Percentiles rank a stretch among this genome's conserved stretches.
Evolutionary conservation across 2,329 filamentous ascomycete genomes (phyloP).

Genomic region (Septoria linicola): DNA sequence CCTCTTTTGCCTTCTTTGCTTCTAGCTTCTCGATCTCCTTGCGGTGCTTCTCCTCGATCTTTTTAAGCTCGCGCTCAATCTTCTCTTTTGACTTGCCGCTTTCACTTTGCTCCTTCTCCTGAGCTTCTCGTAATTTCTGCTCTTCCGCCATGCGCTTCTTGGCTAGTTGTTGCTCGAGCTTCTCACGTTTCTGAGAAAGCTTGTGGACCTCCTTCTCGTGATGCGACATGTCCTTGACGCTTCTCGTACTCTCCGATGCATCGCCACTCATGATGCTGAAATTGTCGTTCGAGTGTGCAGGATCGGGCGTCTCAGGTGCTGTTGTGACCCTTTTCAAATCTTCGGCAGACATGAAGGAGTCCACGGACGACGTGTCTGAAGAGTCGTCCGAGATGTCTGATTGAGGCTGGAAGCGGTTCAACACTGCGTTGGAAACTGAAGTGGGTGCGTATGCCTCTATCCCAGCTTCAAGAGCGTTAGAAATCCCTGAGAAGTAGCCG

Average conservation of each 20-base stretch:
- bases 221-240: constrained; percentile 23
- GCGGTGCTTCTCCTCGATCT: constrained; percentile 63
- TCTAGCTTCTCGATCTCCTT: constrained; percentile 61
- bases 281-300: constrained; percentile 27
- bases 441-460: constrained; percentile 39
- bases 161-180: constrained; percentile 63
- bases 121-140: constrained; percentile 41
- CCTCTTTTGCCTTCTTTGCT: constrained; percentile 37
- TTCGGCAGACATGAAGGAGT: constrained; percentile 46
- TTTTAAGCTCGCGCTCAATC: constrained; percentile 62
- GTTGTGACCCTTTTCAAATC: constrained; percentile 39
- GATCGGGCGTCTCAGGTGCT: constrained; percentile 31
- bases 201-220: constrained; percentile 66
- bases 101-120: constrained; percentile 41
- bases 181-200: constrained; percentile 59
- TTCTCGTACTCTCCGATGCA: constrained; percentile 17
- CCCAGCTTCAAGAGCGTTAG: constrained; percentile 33
- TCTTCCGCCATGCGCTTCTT: constrained; percentile 56
- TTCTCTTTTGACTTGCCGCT: constrained; percentile 65
- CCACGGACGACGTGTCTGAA: constrained; percentile 31
- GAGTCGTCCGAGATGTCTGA: constrained; percentile 23
- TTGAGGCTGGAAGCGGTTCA: constrained; percentile 27
- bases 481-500: constrained; percentile 35
- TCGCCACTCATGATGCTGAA: constrained; percentile 28
- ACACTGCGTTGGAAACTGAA: constrained; percentile 32